Conservation (phyloP, 2,329 filamentous ascomycete genomes). For the Endoconidiophora laricicola region DNA sequence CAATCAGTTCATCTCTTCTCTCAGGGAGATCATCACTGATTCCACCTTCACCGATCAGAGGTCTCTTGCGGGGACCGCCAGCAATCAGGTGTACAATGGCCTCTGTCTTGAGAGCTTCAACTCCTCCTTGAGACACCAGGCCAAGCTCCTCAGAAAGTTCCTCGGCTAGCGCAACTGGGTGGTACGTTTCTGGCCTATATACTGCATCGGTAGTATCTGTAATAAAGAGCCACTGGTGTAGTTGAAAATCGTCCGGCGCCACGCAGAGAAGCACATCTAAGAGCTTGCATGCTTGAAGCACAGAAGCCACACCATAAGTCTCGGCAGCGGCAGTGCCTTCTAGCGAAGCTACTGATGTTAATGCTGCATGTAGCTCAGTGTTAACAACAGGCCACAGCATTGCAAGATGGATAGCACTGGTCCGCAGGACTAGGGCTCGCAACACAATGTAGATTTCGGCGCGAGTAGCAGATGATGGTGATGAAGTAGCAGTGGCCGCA, state of each 20-base stretch:
- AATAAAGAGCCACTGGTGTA: slow-evolving; percentile 96
- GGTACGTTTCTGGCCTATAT: slow-evolving; percentile 56
- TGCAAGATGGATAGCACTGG: slow-evolving; percentile 61
- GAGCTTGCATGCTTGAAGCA: slow-evolving; percentile 87
- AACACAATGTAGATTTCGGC: slow-evolving; percentile 83
- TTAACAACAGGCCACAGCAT: slow-evolving; percentile 84
- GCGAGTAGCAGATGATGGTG: slow-evolving; percentile 75
- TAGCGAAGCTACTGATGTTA: slow-evolving; percentile 56
- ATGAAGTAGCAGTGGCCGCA: slow-evolving; percentile 68
- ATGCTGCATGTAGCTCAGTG: slow-evolving; percentile 62
- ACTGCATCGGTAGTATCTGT: slow-evolving; percentile 95
- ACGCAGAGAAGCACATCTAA: slow-evolving; percentile 75
- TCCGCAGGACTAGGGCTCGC: slow-evolving; percentile 65
- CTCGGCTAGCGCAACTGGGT: slow-evolving; percentile 63
- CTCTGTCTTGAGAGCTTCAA: slow-evolving; percentile 16
- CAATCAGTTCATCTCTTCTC: slow-evolving; percentile 51
- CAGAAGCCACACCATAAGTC: slow-evolving; percentile 56
- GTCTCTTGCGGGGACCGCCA: slow-evolving; percentile 25
- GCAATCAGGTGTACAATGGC: slow-evolving; percentile 20
- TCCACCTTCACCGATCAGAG: slow-evolving; percentile 34
- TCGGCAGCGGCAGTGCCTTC: slow-evolving; percentile 48
- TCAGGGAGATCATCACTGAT: slow-evolving; percentile 42
- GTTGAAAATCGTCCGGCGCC: slow-evolving; percentile 87
- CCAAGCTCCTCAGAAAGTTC: slow-evolving; percentile 66
- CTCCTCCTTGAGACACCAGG: slow-evolving; percentile 21